Evolutionary conservation across 176 grass and related monocot genomes (phyloP).

Genomic region (Ananas comosus): DNA sequence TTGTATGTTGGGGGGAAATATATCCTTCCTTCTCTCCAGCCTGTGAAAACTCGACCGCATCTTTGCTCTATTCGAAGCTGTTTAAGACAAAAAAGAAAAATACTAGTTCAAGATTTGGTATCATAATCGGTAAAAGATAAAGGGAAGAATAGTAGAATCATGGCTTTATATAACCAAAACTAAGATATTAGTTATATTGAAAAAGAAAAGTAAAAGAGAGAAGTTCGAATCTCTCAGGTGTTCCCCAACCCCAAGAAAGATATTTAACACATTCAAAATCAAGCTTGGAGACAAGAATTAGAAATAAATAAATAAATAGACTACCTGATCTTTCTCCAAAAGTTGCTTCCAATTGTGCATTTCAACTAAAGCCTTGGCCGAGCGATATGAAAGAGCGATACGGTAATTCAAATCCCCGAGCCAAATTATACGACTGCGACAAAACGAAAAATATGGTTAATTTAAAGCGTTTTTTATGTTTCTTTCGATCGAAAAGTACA

Average conservation of each 20-base stretch:
- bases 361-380: slow-evolving; percentile 87
- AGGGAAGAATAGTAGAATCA: slow-evolving; percentile 4
- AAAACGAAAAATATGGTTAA: slow-evolving; percentile 6
- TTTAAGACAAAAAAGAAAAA: slow-evolving; percentile 10
- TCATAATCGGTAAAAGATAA: slow-evolving; percentile 4
- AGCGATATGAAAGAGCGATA: slow-evolving; percentile 82
- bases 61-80: slow-evolving; percentile 96
- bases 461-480: background rate
- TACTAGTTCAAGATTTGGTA: slow-evolving; percentile 2
- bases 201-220: no score
- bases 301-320: slow-evolving; percentile 3
- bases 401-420: slow-evolving; percentile 98
- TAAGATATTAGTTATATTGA: background rate
- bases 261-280: background rate
- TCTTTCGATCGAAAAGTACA: background rate
- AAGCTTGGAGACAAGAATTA: background rate
- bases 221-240: background rate
- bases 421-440: slow-evolving; percentile 84
- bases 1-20: slow-evolving; percentile 97
- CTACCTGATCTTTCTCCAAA: slow-evolving; percentile 85
- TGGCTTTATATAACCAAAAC: background rate
- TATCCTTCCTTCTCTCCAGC: slow-evolving; percentile 94
- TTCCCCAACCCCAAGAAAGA: background rate
- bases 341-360: slow-evolving; percentile 89
- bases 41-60: slow-evolving; percentile 64